phyloP scores from a whole-genome alignment of 148 eudicot genomes.

The Polygonum maritimum region DNA sequence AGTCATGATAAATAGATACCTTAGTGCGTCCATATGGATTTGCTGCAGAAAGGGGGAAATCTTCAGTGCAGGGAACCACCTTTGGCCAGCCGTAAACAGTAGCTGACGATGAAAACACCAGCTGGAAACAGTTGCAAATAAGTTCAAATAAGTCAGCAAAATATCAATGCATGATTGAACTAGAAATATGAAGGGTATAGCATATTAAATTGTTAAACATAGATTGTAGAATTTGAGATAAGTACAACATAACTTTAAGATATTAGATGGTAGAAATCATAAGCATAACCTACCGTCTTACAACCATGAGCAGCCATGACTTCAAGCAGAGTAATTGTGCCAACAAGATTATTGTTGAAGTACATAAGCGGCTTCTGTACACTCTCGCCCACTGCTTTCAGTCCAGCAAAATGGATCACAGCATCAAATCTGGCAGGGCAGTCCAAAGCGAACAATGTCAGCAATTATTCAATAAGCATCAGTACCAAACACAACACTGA shows the following conservation, averaged over 20 bases:
- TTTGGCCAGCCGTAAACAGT: conserved; percentile 99
- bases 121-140: conserved; percentile 14
- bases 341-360: conserved; percentile 78
- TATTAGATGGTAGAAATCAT: not conserved
- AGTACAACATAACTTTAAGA: not conserved
- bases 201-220: not conserved
- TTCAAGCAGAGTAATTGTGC: conserved; percentile 79
- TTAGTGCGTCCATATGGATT: conserved; percentile 98
- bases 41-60: conserved; percentile 72
- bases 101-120: conserved; percentile 94
- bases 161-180: not conserved
- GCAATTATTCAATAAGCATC: not conserved
- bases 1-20: conserved; percentile 26
- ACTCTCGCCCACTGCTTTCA: conserved; percentile 99
- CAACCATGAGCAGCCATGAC: conserved; percentile 94
- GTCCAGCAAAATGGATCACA: conserved; percentile 95
- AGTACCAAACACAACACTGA: not conserved
- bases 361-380: conserved; percentile 87
- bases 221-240: not conserved
- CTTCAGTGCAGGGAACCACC: conserved; percentile 90
- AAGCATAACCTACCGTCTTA: conserved; percentile 48
- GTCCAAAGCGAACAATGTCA: not conserved
- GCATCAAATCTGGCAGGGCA: conserved; percentile 77
- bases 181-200: not conserved
- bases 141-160: not conserved